These are phyloP conservation scores for Gossypium davidsonii DNA, from an alignment of 441 rosid genomes.

Conservation along the genomic window DNA sequence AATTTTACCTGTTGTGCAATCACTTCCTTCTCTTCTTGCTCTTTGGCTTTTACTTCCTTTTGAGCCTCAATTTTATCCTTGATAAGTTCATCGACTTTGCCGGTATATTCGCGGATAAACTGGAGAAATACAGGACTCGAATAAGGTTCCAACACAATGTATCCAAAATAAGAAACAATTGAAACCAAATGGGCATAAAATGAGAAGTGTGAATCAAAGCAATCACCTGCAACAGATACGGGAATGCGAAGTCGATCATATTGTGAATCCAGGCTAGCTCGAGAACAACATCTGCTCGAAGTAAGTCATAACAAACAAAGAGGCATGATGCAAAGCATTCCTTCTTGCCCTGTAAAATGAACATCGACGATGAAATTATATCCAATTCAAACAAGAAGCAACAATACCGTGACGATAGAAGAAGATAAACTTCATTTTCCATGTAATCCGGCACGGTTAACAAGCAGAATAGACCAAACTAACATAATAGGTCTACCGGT, in stretches of 20 bases:
- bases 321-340: conserved; percentile 98
- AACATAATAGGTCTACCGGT: neutral
- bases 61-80: conserved; percentile 79
- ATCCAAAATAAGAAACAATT: neutral
- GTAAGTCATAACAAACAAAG: conserved; percentile 87
- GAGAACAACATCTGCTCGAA: conserved; percentile 81
- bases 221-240: conserved; percentile 81
- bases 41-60: conserved; percentile 72
- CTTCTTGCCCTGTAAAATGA: conserved; percentile 69
- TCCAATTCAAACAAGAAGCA: conserved; percentile 1
- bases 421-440: neutral
- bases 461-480: neutral
- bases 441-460: neutral
- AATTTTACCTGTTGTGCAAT: conserved; percentile 80
- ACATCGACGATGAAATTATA: neutral
- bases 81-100: conserved; percentile 92
- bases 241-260: conserved; percentile 94
- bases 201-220: neutral
- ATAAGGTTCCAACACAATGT: neutral
- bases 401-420: neutral
- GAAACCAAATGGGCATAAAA: neutral
- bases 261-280: conserved; percentile 95
- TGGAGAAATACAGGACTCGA: conserved; percentile 21
- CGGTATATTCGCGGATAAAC: conserved; percentile 90
- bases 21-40: conserved; percentile 88